These are phyloP conservation scores for Saccharata proteae DNA, from an alignment of 2,329 filamentous ascomycete genomes.

Conservation along the genomic window DNA sequence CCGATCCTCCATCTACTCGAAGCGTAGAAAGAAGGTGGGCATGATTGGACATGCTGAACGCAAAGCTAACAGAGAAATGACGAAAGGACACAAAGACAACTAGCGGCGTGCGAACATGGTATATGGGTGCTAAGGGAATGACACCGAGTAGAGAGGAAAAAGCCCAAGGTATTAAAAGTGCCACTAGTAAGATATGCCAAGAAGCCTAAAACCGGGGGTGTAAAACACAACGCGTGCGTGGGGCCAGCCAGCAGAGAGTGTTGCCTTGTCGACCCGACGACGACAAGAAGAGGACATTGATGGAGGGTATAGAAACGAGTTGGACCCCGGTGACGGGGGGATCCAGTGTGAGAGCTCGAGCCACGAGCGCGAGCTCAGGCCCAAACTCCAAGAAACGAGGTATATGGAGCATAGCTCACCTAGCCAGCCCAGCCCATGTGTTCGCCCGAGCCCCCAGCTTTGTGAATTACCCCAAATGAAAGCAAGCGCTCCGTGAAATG, in stretches of 20 bases:
- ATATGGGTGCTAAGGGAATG: slow-evolving; percentile 8
- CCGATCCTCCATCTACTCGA: no score
- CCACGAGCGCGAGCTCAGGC: slow-evolving; percentile 6
- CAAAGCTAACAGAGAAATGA: no score
- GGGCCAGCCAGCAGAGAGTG: slow-evolving; percentile 8
- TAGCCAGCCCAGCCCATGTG: slow-evolving; percentile 9
- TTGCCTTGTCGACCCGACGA: slow-evolving; percentile 3
- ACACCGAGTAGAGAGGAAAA: slow-evolving; percentile 7
- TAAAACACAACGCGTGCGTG: slow-evolving; percentile 8
- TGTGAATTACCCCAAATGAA: slow-evolving; percentile 7
- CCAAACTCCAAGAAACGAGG: no score
- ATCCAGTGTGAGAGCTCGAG: slow-evolving; percentile 5
- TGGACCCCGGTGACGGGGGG: background rate
- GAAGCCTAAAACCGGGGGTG: slow-evolving; percentile 5
- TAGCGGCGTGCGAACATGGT: slow-evolving; percentile 9
- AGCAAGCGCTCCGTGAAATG: slow-evolving; percentile 7
- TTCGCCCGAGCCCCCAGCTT: slow-evolving; percentile 9
- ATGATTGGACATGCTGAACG: no score
- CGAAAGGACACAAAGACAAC: no score
- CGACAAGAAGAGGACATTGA: slow-evolving; percentile 7
- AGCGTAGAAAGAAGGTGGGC: no score
- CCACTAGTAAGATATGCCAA: slow-evolving; percentile 1
- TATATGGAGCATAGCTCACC: slow-evolving; percentile 8
- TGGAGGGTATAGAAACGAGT: slow-evolving; percentile 1
- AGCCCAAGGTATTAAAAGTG: slow-evolving; percentile 7